Percentiles rank a stretch among this genome's conserved stretches.
These are phyloP conservation scores for Stemphylium lycopersici DNA, from an alignment of 2,329 filamentous ascomycete species.

Conservation along the genomic window DNA sequence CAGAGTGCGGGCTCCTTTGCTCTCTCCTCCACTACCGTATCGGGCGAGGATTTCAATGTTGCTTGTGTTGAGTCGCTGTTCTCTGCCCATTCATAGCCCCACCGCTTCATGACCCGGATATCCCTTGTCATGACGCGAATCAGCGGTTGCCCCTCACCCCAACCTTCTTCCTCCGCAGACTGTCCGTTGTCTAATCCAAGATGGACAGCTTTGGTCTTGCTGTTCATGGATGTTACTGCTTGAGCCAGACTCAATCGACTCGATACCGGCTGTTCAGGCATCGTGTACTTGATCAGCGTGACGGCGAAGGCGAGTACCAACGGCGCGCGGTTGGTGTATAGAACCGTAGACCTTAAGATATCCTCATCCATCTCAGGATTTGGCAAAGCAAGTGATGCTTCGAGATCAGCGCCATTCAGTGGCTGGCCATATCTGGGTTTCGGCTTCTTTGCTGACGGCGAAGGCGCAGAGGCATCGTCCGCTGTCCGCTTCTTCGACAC, in stretches of 20 bases:
- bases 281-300: slow-evolving; percentile 75
- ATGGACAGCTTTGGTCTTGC: slow-evolving; percentile 74
- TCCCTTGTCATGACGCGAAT: slow-evolving; percentile 76
- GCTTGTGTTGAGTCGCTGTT: slow-evolving; percentile 19
- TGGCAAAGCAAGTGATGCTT: slow-evolving; percentile 67
- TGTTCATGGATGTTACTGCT: slow-evolving; percentile 82
- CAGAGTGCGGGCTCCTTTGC: slow-evolving; percentile 59
- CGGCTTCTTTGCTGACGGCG: slow-evolving; percentile 43
- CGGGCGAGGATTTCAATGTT: slow-evolving; percentile 18
- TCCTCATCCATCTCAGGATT: slow-evolving; percentile 62
- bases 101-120: slow-evolving; percentile 75
- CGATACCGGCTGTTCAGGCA: slow-evolving; percentile 85
- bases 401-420: slow-evolving; percentile 62
- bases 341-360: slow-evolving; percentile 60
- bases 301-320: slow-evolving; percentile 81
- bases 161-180: slow-evolving; percentile 71
- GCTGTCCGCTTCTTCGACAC: slow-evolving; percentile 61
- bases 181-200: slow-evolving; percentile 72
- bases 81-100: slow-evolving; percentile 64
- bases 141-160: slow-evolving; percentile 76
- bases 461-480: slow-evolving; percentile 31
- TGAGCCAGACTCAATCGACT: slow-evolving; percentile 83
- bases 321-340: slow-evolving; percentile 82
- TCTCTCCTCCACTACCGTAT: slow-evolving; percentile 19
- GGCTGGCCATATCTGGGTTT: slow-evolving; percentile 39